A percentile compares a stretch with the other conserved stretches of the same genome.
Conservation (phyloP, 2,329 filamentous ascomycete genomes). For the Colletotrichum sp. region DNA sequence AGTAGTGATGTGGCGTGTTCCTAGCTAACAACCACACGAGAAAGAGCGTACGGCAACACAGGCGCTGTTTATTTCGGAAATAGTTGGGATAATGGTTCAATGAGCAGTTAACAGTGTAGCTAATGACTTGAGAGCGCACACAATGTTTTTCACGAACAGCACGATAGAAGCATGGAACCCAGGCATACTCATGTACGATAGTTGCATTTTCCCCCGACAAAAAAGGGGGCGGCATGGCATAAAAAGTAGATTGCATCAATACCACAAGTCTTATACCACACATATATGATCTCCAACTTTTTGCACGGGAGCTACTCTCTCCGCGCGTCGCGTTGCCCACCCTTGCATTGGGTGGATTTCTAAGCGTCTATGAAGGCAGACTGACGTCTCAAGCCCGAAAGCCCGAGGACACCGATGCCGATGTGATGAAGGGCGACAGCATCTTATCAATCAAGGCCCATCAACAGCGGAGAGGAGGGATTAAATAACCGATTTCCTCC, state of each 20-base stretch:
- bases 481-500: not conserved
- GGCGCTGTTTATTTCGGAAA: not conserved
- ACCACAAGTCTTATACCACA: not conserved
- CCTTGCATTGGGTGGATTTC: not conserved
- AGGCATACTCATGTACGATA: not conserved
- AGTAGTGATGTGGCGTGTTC: conserved; percentile 12
- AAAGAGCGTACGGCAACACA: not conserved
- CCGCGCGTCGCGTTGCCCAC: not conserved
- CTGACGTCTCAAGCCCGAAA: not conserved
- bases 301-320: not conserved
- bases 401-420: not conserved
- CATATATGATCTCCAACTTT: not conserved
- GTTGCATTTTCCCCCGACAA: not conserved
- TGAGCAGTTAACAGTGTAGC: not conserved
- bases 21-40: not conserved
- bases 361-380: not conserved
- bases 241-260: not conserved
- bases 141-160: not conserved
- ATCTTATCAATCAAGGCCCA: not conserved
- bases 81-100: not conserved
- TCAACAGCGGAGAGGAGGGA: not conserved
- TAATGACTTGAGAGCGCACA: not conserved
- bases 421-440: no score
- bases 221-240: not conserved
- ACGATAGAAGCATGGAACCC: conserved; percentile 2